phyloP scores from a whole-genome alignment of 257 asterid species.

The Pogostemon cablin region DNA sequence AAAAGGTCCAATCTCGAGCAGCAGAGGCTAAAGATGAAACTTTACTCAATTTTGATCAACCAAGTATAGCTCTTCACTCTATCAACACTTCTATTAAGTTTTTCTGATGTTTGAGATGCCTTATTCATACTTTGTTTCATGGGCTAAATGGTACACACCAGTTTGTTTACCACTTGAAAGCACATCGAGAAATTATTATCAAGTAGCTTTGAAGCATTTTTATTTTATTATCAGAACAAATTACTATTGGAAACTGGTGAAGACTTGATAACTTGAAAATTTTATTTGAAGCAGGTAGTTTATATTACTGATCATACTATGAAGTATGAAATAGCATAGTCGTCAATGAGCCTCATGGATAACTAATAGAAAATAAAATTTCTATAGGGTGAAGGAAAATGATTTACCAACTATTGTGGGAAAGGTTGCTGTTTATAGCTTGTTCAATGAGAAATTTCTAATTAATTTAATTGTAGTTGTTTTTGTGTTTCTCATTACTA shows the following conservation, averaged over 20 bases:
- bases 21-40: constrained; percentile 60
- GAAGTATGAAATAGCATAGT: not conserved
- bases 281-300: constrained; percentile 1
- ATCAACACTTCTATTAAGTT: constrained; percentile 9
- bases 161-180: constrained; percentile 1
- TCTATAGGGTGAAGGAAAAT: constrained; percentile 7
- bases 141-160: constrained; percentile 9
- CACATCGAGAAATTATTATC: not conserved
- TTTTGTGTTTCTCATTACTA: not conserved
- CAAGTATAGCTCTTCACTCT: constrained; percentile 50
- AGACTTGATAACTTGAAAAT: not conserved
- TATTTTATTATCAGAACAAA: not conserved
- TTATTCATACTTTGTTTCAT: constrained; percentile 18
- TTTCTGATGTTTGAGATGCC: constrained; percentile 10
- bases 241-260: not conserved
- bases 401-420: not conserved
- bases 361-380: not conserved
- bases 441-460: not conserved
- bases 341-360: constrained; percentile 16
- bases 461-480: not conserved
- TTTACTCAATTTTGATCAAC: constrained; percentile 55
- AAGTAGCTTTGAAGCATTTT: no score
- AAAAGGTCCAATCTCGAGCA: constrained; percentile 65
- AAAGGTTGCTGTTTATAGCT: not conserved
- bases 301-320: constrained; percentile 1